These are phyloP conservation scores for Huntiella abstrusa DNA, from an alignment of 2,329 filamentous ascomycete species.

Conservation along the genomic window DNA sequence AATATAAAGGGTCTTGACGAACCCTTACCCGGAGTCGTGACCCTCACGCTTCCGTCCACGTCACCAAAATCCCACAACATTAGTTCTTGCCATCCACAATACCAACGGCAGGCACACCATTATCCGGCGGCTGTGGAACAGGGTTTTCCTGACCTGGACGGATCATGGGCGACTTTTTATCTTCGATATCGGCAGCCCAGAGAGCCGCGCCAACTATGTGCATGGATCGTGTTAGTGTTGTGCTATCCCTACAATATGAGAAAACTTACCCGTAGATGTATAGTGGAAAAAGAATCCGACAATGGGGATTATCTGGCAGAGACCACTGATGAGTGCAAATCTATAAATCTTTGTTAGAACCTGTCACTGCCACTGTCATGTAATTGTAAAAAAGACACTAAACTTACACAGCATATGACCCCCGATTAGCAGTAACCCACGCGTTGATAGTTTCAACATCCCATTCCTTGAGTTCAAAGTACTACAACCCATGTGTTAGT, in stretches of 20 bases:
- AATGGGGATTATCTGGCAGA: slow-evolving; percentile 72
- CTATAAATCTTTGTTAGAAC: slow-evolving; percentile 24
- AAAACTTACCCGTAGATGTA: slow-evolving; percentile 51
- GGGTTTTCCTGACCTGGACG: background rate
- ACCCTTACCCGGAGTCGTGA: too few relatives aligned
- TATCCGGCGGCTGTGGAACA: too few relatives aligned
- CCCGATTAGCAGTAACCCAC: slow-evolving; percentile 52
- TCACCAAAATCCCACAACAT: too few relatives aligned
- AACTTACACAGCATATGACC: slow-evolving; percentile 63
- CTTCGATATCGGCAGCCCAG: slow-evolving; percentile 81
- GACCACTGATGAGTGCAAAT: slow-evolving; percentile 53
- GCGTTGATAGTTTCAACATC: slow-evolving; percentile 40
- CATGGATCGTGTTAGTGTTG: slow-evolving; percentile 7
- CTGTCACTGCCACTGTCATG: background rate
- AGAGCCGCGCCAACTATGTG: slow-evolving; percentile 62
- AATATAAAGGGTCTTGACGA: too few relatives aligned
- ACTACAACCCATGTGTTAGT: slow-evolving; percentile 30
- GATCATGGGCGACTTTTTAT: slow-evolving; percentile 27
- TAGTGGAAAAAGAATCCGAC: slow-evolving; percentile 71
- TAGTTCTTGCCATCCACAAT: too few relatives aligned
- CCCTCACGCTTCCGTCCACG: too few relatives aligned
- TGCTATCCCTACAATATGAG: background rate
- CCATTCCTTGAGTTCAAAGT: slow-evolving; percentile 87
- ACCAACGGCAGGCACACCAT: too few relatives aligned
- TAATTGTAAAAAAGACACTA: background rate